Conservation (phyloP, 345 rosid species). For the Raphanus raphanistrum region DNA sequence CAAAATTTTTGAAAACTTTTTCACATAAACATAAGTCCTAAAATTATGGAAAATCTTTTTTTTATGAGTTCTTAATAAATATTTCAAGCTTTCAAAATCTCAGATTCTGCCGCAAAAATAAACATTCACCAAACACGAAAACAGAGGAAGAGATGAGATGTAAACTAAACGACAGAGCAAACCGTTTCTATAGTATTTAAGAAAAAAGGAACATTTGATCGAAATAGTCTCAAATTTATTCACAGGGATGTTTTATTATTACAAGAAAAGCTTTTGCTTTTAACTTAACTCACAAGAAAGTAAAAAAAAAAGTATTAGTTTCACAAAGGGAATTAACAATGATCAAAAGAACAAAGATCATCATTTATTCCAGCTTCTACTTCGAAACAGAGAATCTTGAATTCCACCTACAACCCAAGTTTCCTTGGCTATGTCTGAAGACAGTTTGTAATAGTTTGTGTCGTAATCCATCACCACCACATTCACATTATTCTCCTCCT, state of each 20-base stretch:
- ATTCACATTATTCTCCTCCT: slow-evolving; percentile 58
- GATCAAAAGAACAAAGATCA: slow-evolving; percentile 29
- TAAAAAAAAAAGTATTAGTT: not conserved
- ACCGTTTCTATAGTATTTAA: not conserved
- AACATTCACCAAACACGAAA: not conserved
- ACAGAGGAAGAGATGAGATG: not conserved
- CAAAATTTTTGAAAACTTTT: too few relatives aligned
- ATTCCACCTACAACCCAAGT: slow-evolving; percentile 81
- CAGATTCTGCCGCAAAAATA: too few relatives aligned
- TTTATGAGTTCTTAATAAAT: too few relatives aligned
- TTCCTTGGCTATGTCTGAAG: slow-evolving; percentile 74
- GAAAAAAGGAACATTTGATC: not conserved
- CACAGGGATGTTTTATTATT: slow-evolving; percentile 4
- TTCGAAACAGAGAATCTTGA: slow-evolving; percentile 54
- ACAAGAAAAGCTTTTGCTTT: not conserved
- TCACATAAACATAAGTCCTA: too few relatives aligned
- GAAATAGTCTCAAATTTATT: not conserved
- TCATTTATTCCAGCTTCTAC: slow-evolving; percentile 82
- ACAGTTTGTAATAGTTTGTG: slow-evolving; percentile 59
- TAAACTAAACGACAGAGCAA: not conserved
- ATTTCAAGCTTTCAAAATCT: too few relatives aligned
- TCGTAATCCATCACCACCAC: slow-evolving; percentile 56
- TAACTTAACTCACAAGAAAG: slow-evolving; percentile 4
- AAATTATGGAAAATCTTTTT: too few relatives aligned
- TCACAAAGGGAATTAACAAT: slow-evolving; percentile 4